Evolutionary conservation across 2,329 filamentous ascomycete genomes (phyloP), one percentile per base, ranked within the genome.

Genomic region (Exophiala alcalophila): DNA sequence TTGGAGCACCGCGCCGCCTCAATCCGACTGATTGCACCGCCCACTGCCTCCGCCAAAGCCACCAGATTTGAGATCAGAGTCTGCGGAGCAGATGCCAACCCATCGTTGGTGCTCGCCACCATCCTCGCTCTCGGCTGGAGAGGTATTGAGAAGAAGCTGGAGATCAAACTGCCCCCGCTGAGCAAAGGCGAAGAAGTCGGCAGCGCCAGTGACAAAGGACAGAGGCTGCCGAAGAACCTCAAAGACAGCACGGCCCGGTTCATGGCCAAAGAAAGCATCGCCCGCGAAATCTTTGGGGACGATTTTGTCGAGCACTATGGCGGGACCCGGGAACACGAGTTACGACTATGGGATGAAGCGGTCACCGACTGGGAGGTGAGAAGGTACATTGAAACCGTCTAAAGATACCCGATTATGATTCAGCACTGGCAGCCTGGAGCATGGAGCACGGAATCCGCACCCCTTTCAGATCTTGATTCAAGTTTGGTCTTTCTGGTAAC

Each of bases 291-390:
- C 0, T 86, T 98, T 65, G 92, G 92, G 0, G 85, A 97, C 63
- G 86, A 84, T 6, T 98, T 98, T 67, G 92, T 98, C 3, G 90
- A 97, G 11, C 92, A 97, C 65, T 98, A 83, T 69, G 87, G 83
- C 9, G 92, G 92, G 11, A 95, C 91, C 12, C 78, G 92, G 52
- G 84, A 94, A 64, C 90, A 98, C 65, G 92, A 98, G 67, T 77
- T 92, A 45, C 73, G 86, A 49, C 67, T 95, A 14, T 98, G 86
- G 84, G 90, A 97, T 58, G 91, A 97, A 64, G 90, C 90, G 2
- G 91, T 97, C 4, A 97, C 92, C 14, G 92, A 97, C 65, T 97
- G 91, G 89, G 91, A 74, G 65, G 84, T 81, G 41, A 52, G 45
- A 38, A 42, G 54, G 38, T 57, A 57, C 33, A 57, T 57, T 39